Evolutionary conservation across 176 grass and related monocot genomes (phyloP), one percentile per base, ranked within the genome.

Genomic region (Elymus sibiricus): DNA sequence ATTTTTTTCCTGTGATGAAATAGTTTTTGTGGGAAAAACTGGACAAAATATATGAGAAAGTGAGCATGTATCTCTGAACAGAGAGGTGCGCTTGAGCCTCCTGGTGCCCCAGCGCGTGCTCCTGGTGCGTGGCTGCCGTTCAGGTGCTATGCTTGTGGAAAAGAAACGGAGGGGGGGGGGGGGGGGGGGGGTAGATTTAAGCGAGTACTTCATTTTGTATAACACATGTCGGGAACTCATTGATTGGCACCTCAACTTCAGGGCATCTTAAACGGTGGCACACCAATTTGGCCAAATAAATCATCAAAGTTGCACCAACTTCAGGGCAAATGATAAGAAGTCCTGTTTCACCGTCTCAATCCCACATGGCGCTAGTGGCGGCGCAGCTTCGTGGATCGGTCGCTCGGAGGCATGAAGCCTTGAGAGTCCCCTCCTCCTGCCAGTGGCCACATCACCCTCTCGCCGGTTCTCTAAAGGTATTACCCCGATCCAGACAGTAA

Each of bases 361-460:
- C 16, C 28, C 38, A 61, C 76, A 90, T 92, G 91, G 87, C 87
- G 39, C 63, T 58, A 53, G 82, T 69, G 70, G 78, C 80, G 59
- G 64, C 64, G 29, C 87, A 92, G 81, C 84, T 92, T 49, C 28
- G 83, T 62, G 87, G 84, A 76, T 81, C 42, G 4, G 29, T 64
- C 7, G 46, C 76, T 56, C 78, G 64, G 3, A 10, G 59, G 28
- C 55, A 29, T 7, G 58, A 37, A 9, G n/a, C 68, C 72, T 40
- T 8, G 58, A 77, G 61, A 66, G 8, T 78, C 64, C 21, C 79
- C 2, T 64, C 66, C 46, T 78, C 72, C 13, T 64, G 12, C 84
- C 34, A 32, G 46, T 15, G 37, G 58, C 39, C 13, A 28, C 40
- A 14, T 34, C 79, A 61, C 63, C 4, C 69, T 66, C 40, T 62